Conservation (phyloP, 164 flowering plant species). For the Nelumbo lutea region DNA sequence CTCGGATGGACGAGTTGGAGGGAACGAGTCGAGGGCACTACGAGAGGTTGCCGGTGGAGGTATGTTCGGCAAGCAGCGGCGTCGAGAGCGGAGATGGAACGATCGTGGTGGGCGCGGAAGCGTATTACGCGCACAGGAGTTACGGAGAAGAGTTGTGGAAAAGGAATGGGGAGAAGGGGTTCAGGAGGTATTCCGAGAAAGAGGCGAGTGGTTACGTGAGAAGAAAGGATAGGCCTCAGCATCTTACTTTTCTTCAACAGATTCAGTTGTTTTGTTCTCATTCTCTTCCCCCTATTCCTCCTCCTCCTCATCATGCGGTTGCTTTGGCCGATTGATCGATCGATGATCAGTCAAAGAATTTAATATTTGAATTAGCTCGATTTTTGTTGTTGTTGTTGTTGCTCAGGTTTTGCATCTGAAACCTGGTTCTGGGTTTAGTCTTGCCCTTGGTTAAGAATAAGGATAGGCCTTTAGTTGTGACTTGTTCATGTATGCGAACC, state of each 20-base stretch:
- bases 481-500: no score
- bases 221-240: constrained; percentile 58
- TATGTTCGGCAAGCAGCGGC: constrained; percentile 8
- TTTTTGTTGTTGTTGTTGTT: no score
- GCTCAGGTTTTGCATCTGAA: no score
- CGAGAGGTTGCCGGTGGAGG: constrained; percentile 46
- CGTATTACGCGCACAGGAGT: constrained; percentile 68
- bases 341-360: no score
- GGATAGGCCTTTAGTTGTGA: no score
- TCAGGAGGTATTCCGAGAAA: constrained; percentile 38
- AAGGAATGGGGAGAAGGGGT: constrained; percentile 51
- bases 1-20: constrained; percentile 66
- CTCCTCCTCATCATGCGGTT: no score
- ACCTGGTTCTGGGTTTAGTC: no score
- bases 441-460: no score
- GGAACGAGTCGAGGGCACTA: constrained; percentile 62
- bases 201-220: constrained; percentile 64
- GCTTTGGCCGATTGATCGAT: no score
- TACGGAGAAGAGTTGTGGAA: constrained; percentile 71
- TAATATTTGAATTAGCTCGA: no score
- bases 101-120: constrained; percentile 33
- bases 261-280: constrained; percentile 39
- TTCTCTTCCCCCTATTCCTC: no score
- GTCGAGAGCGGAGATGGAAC: constrained; percentile 1
- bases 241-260: constrained; percentile 52